phyloP scores from a whole-genome alignment of 2,329 filamentous ascomycete species.

The Colletotrichum navitas region DNA sequence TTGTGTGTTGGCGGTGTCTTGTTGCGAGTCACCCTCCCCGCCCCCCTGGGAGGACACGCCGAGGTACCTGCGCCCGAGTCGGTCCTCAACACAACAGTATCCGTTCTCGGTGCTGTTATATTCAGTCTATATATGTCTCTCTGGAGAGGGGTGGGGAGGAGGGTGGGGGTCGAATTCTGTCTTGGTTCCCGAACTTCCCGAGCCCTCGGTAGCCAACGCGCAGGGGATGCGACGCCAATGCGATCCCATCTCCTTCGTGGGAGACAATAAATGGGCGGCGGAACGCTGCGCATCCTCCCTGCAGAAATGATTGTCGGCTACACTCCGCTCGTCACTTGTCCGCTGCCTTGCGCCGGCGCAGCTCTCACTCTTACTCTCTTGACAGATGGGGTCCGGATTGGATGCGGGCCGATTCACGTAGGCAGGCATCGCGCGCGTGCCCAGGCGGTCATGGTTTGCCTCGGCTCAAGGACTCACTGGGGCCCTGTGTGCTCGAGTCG shows the following conservation, averaged over 20 bases:
- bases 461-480: not conserved
- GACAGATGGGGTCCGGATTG: not conserved
- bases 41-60: not conserved
- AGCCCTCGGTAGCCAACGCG: not conserved
- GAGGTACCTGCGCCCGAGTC: not conserved
- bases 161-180: not conserved
- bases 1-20: too few relatives aligned
- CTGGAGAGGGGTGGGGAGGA: too few relatives aligned
- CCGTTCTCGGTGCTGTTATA: not conserved
- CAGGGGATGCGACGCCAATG: conserved; percentile 1
- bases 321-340: conserved; percentile 12
- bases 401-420: not conserved
- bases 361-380: not conserved
- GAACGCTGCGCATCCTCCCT: not conserved
- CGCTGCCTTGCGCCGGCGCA: not conserved
- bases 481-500: conserved; percentile 6
- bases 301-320: not conserved
- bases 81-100: not conserved
- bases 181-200: not conserved
- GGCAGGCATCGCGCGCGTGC: not conserved
- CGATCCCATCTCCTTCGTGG: not conserved
- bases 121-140: not conserved
- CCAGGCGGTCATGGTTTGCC: not conserved
- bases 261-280: conserved; percentile 6
- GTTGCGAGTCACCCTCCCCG: not conserved